Base-by-base conservation (phyloP, 345 rosid species). In the Gossypium mustelinum region DNA sequence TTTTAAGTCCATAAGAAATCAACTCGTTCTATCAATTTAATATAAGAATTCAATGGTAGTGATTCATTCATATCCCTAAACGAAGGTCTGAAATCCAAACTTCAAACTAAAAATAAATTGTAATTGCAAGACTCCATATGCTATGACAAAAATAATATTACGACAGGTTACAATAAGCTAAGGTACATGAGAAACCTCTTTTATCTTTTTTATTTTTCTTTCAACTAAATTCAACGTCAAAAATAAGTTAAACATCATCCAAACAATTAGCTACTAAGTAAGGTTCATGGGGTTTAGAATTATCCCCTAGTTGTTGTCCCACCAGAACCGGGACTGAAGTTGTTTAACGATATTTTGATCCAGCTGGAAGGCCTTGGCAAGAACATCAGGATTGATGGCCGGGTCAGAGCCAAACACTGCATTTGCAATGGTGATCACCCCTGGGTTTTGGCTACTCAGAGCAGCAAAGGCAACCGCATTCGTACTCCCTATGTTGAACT, bases 401-500 rank as follows among this genome's bases (percentile, higher is more conserved):
- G 6, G 39, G 6, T 34, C 6, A 34, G 39, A 34, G 39, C 39
- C 39, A 34, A 34, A 34, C 39, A 34, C 39, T 34, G 39, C 39
- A 34, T 34, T 34, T 34, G 39, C 39, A 34, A 34, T 34, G 6
- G 39, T 34, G 39, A 34, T 34, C 39, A 34, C 39, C 39, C 39
- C 39, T 34, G 39, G 39, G 6, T 34, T 34, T 34, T 34, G 39
- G 39, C 39, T 34, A 34, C 39, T 34, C 6, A 34, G 39, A 34
- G 39, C 39, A 34, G 39, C 39, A 34, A 34, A 34, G 51, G 86
- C 84, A 79, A 81, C 83, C 2, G 86, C 88, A 45, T 62, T 63
- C 5, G 73, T 74, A 34, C 71, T 78, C 50, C 86, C 88, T 51
- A 82, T 43, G 68, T 85, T 85, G 52, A 82, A 77, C 18, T 85